A percentile compares a stretch with the other conserved stretches of the same genome.
Conservation (phyloP, 2,329 filamentous ascomycete genomes). For the Sporothrix schenckii region DNA sequence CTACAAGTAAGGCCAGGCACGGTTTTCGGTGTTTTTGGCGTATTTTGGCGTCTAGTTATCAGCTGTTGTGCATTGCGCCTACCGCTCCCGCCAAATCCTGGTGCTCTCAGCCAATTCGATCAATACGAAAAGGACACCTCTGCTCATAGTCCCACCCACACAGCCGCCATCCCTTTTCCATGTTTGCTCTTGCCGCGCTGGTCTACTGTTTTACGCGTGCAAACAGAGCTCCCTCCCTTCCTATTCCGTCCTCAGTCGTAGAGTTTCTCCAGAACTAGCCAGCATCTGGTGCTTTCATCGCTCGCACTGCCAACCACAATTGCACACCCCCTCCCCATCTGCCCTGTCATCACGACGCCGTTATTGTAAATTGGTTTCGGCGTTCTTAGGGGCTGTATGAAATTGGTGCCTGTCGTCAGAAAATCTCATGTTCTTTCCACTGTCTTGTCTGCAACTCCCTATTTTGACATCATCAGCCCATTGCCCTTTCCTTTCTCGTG, state of each 20-base stretch:
- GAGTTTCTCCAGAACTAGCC: neutral
- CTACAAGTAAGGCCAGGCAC: neutral
- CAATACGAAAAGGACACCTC: constrained; percentile 34
- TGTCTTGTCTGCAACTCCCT: constrained; percentile 11
- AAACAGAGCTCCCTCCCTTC: constrained; percentile 12
- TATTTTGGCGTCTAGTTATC: neutral
- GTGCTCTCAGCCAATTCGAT: neutral
- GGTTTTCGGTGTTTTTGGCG: neutral
- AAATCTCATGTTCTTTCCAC: neutral
- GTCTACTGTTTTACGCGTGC: constrained; percentile 24
- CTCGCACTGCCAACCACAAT: constrained; percentile 16
- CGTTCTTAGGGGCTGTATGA: neutral
- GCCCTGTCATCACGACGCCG: constrained; percentile 20
- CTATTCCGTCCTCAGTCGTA: neutral
- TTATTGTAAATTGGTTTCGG: neutral
- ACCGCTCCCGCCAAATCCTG: neutral
- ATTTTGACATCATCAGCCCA: constrained; percentile 22
- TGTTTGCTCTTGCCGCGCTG: constrained; percentile 8
- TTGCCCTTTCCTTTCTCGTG: constrained; percentile 19
- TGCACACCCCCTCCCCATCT: neutral
- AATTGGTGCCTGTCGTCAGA: too few species aligned
- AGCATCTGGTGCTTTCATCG: neutral
- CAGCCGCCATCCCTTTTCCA: constrained; percentile 24
- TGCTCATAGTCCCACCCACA: constrained; percentile 9
- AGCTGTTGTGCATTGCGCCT: neutral